A percentile compares a stretch with the other conserved stretches of the same genome.
phyloP scores from a whole-genome alignment of 2,329 filamentous ascomycete species.

The Calonectria pseudoreteaudii region DNA sequence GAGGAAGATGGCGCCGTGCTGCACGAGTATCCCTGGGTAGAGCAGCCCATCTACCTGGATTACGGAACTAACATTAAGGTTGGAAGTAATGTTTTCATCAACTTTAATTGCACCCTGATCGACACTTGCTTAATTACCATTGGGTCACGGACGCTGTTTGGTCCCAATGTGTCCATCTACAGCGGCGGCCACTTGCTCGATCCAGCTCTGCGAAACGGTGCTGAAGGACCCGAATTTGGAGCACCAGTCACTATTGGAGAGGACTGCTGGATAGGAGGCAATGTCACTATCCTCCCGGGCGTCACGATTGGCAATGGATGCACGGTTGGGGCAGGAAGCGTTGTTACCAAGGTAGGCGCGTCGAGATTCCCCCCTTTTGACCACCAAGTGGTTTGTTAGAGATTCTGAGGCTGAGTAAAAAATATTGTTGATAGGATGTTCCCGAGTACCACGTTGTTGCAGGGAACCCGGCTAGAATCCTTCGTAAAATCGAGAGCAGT shows the following conservation, averaged over 20 bases:
- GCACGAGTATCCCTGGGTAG: conserved; percentile 74
- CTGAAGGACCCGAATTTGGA: conserved; percentile 79
- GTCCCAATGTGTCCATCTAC: conserved; percentile 82
- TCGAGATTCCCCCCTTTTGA: too few relatives aligned
- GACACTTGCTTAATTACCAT: conserved; percentile 82
- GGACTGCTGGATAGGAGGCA: conserved; percentile 85
- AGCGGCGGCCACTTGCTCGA: conserved; percentile 83
- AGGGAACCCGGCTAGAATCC: conserved; percentile 6
- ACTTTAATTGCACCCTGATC: conserved; percentile 78
- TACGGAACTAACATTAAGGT: conserved; percentile 79
- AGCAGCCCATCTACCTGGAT: conserved; percentile 77
- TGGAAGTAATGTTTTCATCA: conserved; percentile 80
- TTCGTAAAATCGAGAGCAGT: neutral
- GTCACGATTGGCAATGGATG: conserved; percentile 81
- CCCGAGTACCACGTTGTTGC: conserved; percentile 6
- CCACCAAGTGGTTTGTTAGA: too few relatives aligned
- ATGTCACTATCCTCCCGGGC: conserved; percentile 77
- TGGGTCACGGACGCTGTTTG: conserved; percentile 81
- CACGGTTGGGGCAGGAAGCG: conserved; percentile 83
- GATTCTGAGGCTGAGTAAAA: neutral
- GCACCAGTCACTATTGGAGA: conserved; percentile 81
- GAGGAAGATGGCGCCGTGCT: conserved; percentile 76
- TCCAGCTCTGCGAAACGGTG: conserved; percentile 78
- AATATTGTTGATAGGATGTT: neutral
- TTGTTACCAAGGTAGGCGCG: conserved; percentile 66